These are phyloP conservation scores for Creolimax fragrantissima DNA, from an alignment of 78 protist genomes.

Conservation along the genomic window DNA sequence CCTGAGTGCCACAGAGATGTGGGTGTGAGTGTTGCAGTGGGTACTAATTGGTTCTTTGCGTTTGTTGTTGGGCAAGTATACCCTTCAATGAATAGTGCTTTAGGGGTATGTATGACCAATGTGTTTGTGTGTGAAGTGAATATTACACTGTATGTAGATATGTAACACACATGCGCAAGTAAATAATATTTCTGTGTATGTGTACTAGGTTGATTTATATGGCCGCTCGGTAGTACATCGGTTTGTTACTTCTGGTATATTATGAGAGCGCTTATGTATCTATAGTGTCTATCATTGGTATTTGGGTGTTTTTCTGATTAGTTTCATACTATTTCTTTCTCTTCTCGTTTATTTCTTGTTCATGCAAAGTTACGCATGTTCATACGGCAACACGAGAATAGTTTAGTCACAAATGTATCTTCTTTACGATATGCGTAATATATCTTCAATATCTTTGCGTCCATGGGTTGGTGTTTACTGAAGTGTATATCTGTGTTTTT, in stretches of 20 bases:
- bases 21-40: not conserved
- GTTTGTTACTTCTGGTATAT: no score
- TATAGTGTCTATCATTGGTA: no score
- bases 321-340: no score
- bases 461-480: not conserved
- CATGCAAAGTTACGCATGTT: no score
- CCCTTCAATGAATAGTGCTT: not conserved
- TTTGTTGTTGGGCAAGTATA: not conserved
- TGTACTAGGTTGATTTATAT: not conserved
- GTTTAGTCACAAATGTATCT: no score
- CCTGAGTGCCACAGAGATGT: not conserved
- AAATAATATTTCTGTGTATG: not conserved
- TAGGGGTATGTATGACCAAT: not conserved
- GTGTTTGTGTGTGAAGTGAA: not conserved
- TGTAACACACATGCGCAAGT: not conserved
- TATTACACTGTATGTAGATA: not conserved
- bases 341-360: no score
- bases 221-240: not conserved
- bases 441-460: no score
- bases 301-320: no score
- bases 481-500: not conserved
- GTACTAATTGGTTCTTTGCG: slow-evolving; percentile 8
- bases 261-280: no score
- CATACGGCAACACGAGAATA: no score
- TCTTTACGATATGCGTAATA: no score